Conservation (phyloP, 768 basidiomycete genomes). For the Dendrothele bispora region DNA sequence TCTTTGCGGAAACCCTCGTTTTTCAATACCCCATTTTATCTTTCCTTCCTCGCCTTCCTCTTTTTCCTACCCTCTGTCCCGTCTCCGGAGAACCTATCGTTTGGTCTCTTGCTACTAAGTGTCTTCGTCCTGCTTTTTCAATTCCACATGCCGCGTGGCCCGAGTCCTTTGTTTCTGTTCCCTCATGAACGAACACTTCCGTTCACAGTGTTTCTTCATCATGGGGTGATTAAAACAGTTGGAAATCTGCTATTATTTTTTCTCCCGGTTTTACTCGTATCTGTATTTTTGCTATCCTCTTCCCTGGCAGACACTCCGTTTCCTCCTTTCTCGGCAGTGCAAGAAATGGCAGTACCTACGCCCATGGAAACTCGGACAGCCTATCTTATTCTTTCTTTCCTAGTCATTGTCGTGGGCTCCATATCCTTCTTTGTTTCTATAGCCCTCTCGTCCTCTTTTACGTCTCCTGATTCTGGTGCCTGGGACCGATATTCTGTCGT, state of each 20-base stretch:
- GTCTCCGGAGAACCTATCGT: conserved; percentile 37
- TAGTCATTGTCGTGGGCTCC: conserved; percentile 31
- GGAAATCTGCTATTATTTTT: conserved; percentile 45
- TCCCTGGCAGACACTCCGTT: conserved; percentile 43
- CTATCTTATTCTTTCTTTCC: conserved; percentile 37
- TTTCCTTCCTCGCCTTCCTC: conserved; percentile 42
- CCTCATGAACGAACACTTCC: conserved; percentile 41
- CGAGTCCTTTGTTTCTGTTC: conserved; percentile 46
- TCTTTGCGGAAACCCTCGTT: conserved; percentile 31
- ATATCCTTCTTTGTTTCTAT: conserved; percentile 33
- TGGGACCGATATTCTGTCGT: conserved; percentile 52
- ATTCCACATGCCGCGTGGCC: conserved; percentile 44
- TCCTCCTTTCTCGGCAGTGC: conserved; percentile 6
- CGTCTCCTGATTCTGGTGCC: conserved; percentile 6
- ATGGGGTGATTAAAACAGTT: conserved; percentile 36
- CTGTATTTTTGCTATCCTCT: conserved; percentile 44
- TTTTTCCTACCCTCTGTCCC: conserved; percentile 42
- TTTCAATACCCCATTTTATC: conserved; percentile 31
- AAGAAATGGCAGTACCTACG: conserved; percentile 23
- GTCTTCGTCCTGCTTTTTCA: conserved; percentile 41
- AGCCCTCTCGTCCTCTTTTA: conserved; percentile 19
- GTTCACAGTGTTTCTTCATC: conserved; percentile 40
- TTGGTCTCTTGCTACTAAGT: conserved; percentile 39
- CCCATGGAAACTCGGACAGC: conserved; percentile 50
- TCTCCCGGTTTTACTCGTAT: conserved; percentile 44